Conservation (phyloP, 2,329 filamentous ascomycete species). For the Calonectria hongkongensis region DNA sequence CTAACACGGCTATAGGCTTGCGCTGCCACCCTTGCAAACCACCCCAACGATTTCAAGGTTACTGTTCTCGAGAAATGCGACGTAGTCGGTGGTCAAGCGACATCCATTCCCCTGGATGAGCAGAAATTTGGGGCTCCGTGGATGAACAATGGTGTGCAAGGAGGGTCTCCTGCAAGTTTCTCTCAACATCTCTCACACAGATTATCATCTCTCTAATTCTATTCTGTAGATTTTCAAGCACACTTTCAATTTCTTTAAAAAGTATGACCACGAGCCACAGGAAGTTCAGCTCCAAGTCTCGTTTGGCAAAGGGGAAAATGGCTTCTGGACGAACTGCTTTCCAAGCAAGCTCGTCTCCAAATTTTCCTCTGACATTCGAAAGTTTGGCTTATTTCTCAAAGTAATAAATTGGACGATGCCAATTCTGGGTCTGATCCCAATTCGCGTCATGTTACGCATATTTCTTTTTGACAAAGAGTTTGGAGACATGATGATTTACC, state of each 20-base stretch:
- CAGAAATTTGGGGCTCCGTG: slow-evolving; percentile 74
- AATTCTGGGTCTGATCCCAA: slow-evolving; percentile 75
- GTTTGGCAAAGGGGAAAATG: slow-evolving; percentile 75
- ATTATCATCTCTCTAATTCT: neutral
- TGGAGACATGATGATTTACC: slow-evolving; percentile 81
- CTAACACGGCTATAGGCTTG: slow-evolving; percentile 68
- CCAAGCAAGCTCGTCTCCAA: slow-evolving; percentile 74
- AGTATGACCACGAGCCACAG: slow-evolving; percentile 73
- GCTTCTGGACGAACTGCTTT: slow-evolving; percentile 81
- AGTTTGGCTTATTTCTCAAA: slow-evolving; percentile 44
- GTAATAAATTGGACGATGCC: slow-evolving; percentile 77
- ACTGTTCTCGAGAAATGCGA: slow-evolving; percentile 76
- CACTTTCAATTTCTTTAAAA: slow-evolving; percentile 78
- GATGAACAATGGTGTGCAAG: slow-evolving; percentile 80
- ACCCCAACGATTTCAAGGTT: slow-evolving; percentile 79
- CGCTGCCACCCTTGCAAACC: slow-evolving; percentile 79
- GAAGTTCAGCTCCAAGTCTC: slow-evolving; percentile 77
- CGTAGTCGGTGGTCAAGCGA: slow-evolving; percentile 77
- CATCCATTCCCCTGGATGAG: slow-evolving; percentile 75
- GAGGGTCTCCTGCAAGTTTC: slow-evolving; percentile 65
- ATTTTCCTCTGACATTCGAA: slow-evolving; percentile 68
- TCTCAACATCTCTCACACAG: neutral
- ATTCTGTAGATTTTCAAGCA: slow-evolving; percentile 76
- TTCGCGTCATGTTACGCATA: slow-evolving; percentile 79
- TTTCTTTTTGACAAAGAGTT: slow-evolving; percentile 83